Evolutionary conservation across 306 rosid species (phyloP).

Genomic region (Prunus mira): DNA sequence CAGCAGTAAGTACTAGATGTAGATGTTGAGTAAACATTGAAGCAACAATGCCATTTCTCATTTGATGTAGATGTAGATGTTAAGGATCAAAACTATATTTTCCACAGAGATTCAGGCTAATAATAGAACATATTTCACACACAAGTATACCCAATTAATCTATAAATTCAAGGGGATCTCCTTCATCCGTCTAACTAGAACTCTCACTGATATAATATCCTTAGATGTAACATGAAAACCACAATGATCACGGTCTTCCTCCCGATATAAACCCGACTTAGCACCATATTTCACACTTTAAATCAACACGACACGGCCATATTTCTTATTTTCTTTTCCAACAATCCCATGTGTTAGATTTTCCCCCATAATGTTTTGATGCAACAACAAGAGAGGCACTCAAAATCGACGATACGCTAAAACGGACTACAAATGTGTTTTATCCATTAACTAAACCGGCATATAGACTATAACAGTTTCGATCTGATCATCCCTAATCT

Average conservation of each 20-base stretch:
- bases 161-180: neutral
- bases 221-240: neutral
- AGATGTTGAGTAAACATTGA: neutral
- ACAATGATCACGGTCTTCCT: neutral
- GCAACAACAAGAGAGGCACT: neutral
- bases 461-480: neutral
- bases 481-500: slow-evolving; percentile 2
- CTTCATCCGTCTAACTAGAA: neutral
- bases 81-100: neutral
- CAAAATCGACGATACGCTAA: neutral
- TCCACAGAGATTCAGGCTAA: neutral
- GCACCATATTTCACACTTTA: neutral
- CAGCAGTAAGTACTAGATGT: too few species aligned
- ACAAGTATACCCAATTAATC: neutral
- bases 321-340: neutral
- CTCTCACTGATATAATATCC: neutral
- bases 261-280: neutral
- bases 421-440: neutral
- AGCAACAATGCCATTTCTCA: neutral
- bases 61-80: neutral
- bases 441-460: neutral
- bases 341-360: neutral
- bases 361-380: neutral
- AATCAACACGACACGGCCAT: neutral
- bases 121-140: neutral